Base-by-base conservation (phyloP, 2,329 filamentous ascomycete genomes). In the Apiospora kogelbergensis region DNA sequence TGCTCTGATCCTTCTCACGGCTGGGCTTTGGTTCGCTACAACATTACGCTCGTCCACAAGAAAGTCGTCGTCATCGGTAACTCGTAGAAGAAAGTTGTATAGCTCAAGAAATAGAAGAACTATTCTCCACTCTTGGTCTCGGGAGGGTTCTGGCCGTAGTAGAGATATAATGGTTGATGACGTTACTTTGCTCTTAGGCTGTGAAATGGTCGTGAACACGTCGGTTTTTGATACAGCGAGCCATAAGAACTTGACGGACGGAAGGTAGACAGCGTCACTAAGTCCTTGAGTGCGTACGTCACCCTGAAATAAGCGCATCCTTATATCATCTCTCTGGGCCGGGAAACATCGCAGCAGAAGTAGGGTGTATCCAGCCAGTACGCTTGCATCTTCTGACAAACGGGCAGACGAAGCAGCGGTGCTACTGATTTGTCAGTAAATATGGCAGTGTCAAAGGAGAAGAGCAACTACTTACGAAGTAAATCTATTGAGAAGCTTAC, bases 1-100 rank as follows among this genome's bases (percentile, higher is more conserved):
- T 71, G 81, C 84, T 79, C 84, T 85, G 72, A 86, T 84, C 67
- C 83, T 84, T 66, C 84, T 86, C 68, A 75, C 83, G 30, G 78
- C 81, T 37, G 78, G 82, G 64, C 78, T 80, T 24, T 74, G 77
- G n/a, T 80, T 79, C 73, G 24, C 81, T 73, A 40, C 78, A 69
- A 67, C 76, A 73, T 33, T 84, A 82, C 46, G 79, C 81, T 71
- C 87, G 81, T 68, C 86, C 85, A 68, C 89, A 88, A 97, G 92
- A 77, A 99, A 99, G 74, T 99, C 96, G 73, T 98, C 95, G 72
- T 99, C 96, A 74, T 99, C 96, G 78, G 95, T 97, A 42, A 98
- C 89, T 74, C 96, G 92, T 15, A 98, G 84, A 2, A 98, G 89
- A 77, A 98, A 98, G 2, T 92, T 94, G 78, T 98, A 99, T 0